Evolutionary conservation across 768 basidiomycete genomes (phyloP).

Genomic region (Dentipellis sp.): DNA sequence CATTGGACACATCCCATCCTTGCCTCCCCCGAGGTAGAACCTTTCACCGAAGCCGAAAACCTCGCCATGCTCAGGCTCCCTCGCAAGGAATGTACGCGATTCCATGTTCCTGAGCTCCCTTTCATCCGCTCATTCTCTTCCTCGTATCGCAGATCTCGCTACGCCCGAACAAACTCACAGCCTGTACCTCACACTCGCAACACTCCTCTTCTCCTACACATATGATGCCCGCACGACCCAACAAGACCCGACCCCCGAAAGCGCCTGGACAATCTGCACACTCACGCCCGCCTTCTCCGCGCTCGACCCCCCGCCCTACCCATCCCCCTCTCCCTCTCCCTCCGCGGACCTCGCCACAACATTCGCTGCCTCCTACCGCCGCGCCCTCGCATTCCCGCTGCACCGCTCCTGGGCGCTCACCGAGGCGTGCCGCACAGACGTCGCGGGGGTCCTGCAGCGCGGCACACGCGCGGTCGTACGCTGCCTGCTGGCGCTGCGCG

Average conservation of each 20-base stretch:
- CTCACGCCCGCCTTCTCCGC: slow-evolving; percentile 77
- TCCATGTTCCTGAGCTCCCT: not conserved
- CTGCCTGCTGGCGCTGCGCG: slow-evolving; percentile 63
- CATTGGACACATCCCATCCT: slow-evolving; percentile 54
- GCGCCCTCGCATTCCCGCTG: slow-evolving; percentile 67
- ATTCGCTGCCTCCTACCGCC: slow-evolving; percentile 62
- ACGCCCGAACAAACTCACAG: slow-evolving; percentile 44
- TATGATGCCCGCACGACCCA: slow-evolving; percentile 77
- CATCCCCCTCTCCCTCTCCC: not conserved
- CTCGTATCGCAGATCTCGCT: slow-evolving; percentile 42
- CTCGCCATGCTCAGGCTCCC: slow-evolving; percentile 48
- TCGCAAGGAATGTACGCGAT: slow-evolving; percentile 39
- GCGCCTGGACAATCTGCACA: slow-evolving; percentile 75
- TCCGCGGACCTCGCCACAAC: slow-evolving; percentile 22
- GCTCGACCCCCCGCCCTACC: slow-evolving; percentile 60
- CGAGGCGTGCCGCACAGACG: slow-evolving; percentile 58
- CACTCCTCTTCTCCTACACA: slow-evolving; percentile 69
- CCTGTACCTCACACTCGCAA: slow-evolving; percentile 61
- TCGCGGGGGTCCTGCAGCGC: slow-evolving; percentile 42
- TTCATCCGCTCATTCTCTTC: not conserved
- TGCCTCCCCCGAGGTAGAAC: slow-evolving; percentile 24
- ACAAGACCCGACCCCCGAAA: slow-evolving; percentile 77
- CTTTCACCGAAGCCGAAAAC: slow-evolving; percentile 70
- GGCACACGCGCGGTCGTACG: slow-evolving; percentile 58
- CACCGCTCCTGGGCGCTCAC: slow-evolving; percentile 72